Base-by-base conservation (phyloP, 192 early-diverging fungal genomes). In the Podila epigama region DNA sequence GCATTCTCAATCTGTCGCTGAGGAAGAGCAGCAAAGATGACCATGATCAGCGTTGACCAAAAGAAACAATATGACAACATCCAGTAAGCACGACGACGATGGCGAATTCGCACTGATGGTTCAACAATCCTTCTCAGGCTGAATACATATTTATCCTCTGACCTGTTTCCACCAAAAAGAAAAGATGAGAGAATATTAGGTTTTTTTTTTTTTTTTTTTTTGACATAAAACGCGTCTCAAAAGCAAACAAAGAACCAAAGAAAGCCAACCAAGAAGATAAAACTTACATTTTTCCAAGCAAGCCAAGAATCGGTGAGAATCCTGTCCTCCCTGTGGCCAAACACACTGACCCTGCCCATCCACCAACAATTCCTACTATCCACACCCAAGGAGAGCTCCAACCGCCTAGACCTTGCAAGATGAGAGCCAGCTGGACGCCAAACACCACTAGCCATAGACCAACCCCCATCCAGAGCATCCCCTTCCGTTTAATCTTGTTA, bases 361-460 rank as follows among this genome's bases (percentile, higher is more conserved):
- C 70, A 35, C 70, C 70, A n/a, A 59, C 34, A 28, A 37, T 53
- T 12, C 70, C 70, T 15, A 66, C 70, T 5, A 75, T 11, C 63
- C 63, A 75, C 0, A 66, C 70, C 70, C 70, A 75, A 1, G 70
- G 70, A n/a, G 63, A 60, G n/a, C 25, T 44, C 70, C 70, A 75
- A 5, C 70, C 70, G 16, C 70, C 70, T 12, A 50, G 27, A 6
- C 70, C 70, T 25, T 66, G 9, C 20, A 75, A 28, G 2, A 66
- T 31, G 28, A 75, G 22, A 25, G 53, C 33, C 51, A 75, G 4
- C 27, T 75, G 70, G 1, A 57, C 20, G 1, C 35, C 70, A 2
- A 75, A 1, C 9, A 66, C 63, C 2, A 66, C 34, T 6, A 75
- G 1, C 70, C 70, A 75, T 2, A 60, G 9, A 9, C 18, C 20